Conservation (phyloP, 176 grass and related monocot genomes). For the Oryza nivara region DNA sequence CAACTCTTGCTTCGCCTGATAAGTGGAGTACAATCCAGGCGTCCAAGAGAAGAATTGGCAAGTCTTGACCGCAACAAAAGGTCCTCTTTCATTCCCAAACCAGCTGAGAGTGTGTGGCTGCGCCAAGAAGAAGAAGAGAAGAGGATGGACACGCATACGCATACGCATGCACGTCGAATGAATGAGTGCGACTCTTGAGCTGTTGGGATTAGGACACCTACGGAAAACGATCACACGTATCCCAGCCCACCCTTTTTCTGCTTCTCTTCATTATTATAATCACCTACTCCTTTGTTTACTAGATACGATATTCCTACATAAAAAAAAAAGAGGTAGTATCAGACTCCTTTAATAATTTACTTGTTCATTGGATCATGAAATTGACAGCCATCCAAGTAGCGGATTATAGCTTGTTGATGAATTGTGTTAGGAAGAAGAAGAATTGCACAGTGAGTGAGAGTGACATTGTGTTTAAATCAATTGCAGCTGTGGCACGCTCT, state of each 20-base stretch:
- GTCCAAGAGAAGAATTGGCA: background rate
- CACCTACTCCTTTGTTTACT: background rate
- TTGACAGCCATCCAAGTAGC: background rate
- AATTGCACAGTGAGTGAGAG: background rate
- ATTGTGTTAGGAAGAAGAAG: background rate
- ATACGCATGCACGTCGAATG: background rate
- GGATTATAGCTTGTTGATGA: background rate
- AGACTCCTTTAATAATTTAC: background rate
- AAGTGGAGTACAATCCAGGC: background rate
- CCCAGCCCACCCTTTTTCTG: background rate
- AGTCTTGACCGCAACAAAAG: background rate
- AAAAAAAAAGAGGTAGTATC: background rate
- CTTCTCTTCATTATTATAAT: background rate
- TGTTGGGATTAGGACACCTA: background rate
- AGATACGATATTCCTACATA: no score
- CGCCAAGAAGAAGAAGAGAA: no score
- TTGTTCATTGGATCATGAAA: background rate
- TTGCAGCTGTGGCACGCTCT: conserved; percentile 85
- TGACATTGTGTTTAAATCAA: background rate
- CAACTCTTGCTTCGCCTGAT: conserved; percentile 7
- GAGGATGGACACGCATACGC: background rate
- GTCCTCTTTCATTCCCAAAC: background rate
- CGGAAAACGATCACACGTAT: background rate
- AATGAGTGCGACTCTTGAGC: background rate
- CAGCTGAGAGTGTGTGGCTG: background rate